Base-by-base conservation (phyloP, 108 stramenopile genomes). In the Cyclotella atomus region DNA sequence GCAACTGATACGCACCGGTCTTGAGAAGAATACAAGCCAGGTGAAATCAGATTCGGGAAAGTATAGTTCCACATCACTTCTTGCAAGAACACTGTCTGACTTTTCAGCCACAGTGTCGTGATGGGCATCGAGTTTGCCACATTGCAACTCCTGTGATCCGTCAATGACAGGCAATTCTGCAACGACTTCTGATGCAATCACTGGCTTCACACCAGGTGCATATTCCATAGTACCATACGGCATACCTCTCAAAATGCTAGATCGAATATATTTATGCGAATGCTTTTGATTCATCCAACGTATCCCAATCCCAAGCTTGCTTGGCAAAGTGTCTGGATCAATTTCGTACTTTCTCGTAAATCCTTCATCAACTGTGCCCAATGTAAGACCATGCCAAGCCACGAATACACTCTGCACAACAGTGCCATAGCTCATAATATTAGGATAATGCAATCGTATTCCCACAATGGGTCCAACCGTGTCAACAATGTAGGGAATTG, bases 11-110 rank as follows among this genome's bases (percentile, higher is more conserved):
- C 61, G 61, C n/a, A 80, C 88, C 12, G 97, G 95, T 24, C 87
- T 72, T 15, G 95, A 96, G 57, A 93, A 79, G 73, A 97, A 98
- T 21, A 95, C 83, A 7, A 96, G 77, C 97, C 97, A 98, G 3
- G 96, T 91, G 57, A 87, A 88, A 67, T 96, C 95, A 25, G 88
- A 89, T 33, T 81, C 81, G 17, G 59, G 61, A 70, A 95, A 92
- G 47, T 74, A 68, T 9, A 97, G 49, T 63, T 90, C 72, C 16
- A 95, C 23, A 53, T 93, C 88, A 4, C 65, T 74, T 28, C 90
- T 66, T 0, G 90, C 93, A 2, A 57, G 47, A 34, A 46, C 68
- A 38, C 44, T 34, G 32, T 34, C 47, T 66, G 67, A 52, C 17
- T 59, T 33, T 55, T 65, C 41, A 74, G 33, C 19, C 36, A 38